A percentile compares a stretch with the other conserved stretches of the same genome.
Evolutionary conservation across 208 protist species (phyloP).

Genomic region (Herpetomonas tarakana): DNA sequence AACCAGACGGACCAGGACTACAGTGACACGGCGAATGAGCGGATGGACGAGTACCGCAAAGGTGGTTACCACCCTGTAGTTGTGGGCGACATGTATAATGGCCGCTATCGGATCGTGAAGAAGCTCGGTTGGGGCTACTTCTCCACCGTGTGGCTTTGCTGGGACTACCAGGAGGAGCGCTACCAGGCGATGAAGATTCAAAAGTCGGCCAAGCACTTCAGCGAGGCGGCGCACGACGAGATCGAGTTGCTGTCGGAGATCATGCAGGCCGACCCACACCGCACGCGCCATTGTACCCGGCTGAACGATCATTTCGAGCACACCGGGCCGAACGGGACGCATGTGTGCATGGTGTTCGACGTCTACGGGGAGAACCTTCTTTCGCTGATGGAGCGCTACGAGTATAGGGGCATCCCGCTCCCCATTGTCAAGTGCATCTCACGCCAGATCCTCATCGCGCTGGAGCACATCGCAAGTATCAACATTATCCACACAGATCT

Average conservation of each 20-base stretch:
- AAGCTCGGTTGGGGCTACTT: conserved; percentile 99
- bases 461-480: conserved; percentile 94
- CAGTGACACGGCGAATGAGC: conserved; percentile 86
- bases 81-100: conserved; percentile 92
- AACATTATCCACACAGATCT: conserved; percentile 98
- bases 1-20: conserved; percentile 74
- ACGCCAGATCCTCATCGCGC: conserved; percentile 81
- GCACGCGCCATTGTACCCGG: conserved; percentile 61
- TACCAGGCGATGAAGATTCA: conserved; percentile 86
- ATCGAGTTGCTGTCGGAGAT: conserved; percentile 80
- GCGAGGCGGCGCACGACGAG: conserved; percentile 79
- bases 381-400: conserved; percentile 94
- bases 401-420: conserved; percentile 95
- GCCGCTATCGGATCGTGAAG: conserved; percentile 91
- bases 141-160: conserved; percentile 98
- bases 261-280: conserved; percentile 74
- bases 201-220: conserved; percentile 76
- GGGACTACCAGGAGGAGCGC: conserved; percentile 94
- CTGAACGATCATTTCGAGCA: conserved; percentile 91
- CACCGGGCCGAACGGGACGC: conserved; percentile 78
- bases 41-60: conserved; percentile 80
- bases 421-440: conserved; percentile 93
- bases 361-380: conserved; percentile 96
- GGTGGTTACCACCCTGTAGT: conserved; percentile 97
- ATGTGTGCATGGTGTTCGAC: conserved; percentile 98